A percentile compares a stretch with the other conserved stretches of the same genome.
phyloP scores from a whole-genome alignment of 139 green algal species.

The Auxenochlorella pyrenoidosa region DNA sequence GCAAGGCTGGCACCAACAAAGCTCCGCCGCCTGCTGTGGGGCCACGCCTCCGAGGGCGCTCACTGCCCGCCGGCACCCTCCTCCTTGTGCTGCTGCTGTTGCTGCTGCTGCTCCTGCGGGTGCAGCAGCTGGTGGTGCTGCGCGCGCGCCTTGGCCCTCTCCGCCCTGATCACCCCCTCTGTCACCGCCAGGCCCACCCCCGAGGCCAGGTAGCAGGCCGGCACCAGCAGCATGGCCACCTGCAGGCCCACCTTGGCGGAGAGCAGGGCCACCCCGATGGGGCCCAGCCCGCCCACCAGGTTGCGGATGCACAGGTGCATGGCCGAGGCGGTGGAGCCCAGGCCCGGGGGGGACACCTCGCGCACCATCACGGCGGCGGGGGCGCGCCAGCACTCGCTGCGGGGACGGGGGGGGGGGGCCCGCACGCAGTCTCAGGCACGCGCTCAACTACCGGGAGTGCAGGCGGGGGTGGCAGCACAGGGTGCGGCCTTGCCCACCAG shows the following conservation, averaged over 20 bases:
- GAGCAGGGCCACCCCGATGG: slow-evolving; percentile 71
- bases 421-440: too few species aligned
- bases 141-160: slow-evolving; percentile 7
- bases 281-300: slow-evolving; percentile 80
- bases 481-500: background rate
- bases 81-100: background rate
- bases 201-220: slow-evolving; percentile 69
- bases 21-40: too few species aligned
- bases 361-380: slow-evolving; percentile 83
- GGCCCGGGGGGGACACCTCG: slow-evolving; percentile 64
- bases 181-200: slow-evolving; percentile 72
- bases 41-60: too few species aligned
- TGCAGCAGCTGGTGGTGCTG: slow-evolving; percentile 5
- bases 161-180: slow-evolving; percentile 53
- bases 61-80: background rate
- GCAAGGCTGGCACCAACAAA: too few species aligned
- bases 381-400: slow-evolving; percentile 88
- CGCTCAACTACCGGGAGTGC: too few species aligned
- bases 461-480: background rate
- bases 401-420: slow-evolving; percentile 10
- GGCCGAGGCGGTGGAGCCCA: slow-evolving; percentile 76
- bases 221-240: slow-evolving; percentile 83
- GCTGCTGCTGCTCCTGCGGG: background rate
- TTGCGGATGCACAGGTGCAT: slow-evolving; percentile 89
- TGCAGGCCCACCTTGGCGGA: slow-evolving; percentile 65